These are phyloP conservation scores for Coniferiporia weirii DNA, from an alignment of 1,284 basidiomycete species.

Conservation along the genomic window DNA sequence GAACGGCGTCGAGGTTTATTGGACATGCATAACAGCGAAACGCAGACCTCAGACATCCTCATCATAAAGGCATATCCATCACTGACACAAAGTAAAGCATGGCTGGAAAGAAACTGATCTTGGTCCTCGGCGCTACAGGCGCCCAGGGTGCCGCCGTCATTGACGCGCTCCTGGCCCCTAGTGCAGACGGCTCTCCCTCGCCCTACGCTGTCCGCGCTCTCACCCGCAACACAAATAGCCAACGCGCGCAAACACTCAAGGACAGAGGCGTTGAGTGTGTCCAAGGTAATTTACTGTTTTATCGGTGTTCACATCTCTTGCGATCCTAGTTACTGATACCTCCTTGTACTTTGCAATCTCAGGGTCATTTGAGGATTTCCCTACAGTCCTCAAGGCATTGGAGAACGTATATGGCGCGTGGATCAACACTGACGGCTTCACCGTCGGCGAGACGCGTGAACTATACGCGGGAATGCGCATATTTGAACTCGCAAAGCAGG, in stretches of 20 bases:
- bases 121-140: background rate
- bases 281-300: conserved; percentile 30
- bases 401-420: conserved; percentile 41
- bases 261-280: conserved; percentile 39
- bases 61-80: no score
- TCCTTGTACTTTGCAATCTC: background rate
- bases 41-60: no score
- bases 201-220: conserved; percentile 44
- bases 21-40: no score
- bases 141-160: conserved; percentile 42
- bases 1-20: no score
- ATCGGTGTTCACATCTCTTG: background rate
- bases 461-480: conserved; percentile 40
- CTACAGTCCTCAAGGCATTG: conserved; percentile 30
- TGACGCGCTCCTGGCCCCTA: conserved; percentile 35
- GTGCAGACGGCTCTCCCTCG: conserved; percentile 35
- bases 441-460: conserved; percentile 40
- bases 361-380: conserved; percentile 31
- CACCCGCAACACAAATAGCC: conserved; percentile 37
- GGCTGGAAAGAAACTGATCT: background rate
- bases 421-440: conserved; percentile 44
- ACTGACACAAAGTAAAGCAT: background rate
- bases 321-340: background rate
- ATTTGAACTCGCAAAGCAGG: conserved; percentile 42
- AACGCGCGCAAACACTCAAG: conserved; percentile 33